These are phyloP conservation scores for Gaeumannomyces tritici DNA, from an alignment of 2,329 filamentous ascomycete species.

Conservation along the genomic window DNA sequence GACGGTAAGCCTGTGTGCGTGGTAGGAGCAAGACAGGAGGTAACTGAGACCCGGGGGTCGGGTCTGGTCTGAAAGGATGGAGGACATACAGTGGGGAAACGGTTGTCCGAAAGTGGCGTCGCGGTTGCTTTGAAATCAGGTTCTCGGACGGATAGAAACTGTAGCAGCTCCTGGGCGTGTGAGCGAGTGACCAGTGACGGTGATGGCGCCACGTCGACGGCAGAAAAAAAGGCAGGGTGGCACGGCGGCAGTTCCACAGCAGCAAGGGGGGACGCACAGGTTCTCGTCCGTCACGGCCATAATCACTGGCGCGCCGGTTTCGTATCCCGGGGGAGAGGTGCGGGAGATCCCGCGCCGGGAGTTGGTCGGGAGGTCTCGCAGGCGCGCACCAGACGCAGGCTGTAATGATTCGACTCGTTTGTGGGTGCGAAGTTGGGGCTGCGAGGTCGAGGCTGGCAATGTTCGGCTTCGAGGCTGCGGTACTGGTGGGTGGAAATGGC, in stretches of 20 bases:
- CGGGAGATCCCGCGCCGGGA: not conserved
- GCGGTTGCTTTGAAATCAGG: conserved; percentile 49
- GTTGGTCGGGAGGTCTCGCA: not conserved
- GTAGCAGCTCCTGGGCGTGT: conserved; percentile 8
- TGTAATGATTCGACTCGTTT: not conserved
- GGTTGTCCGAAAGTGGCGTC: conserved; percentile 58
- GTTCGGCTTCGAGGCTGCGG: not conserved
- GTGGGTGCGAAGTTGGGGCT: too few species aligned
- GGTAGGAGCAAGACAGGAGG: not conserved
- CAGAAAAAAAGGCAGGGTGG: not conserved
- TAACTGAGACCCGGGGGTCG: not conserved
- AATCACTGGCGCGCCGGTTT: conserved; percentile 3
- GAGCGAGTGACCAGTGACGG: not conserved
- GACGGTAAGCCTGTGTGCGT: not conserved
- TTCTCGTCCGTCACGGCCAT: conserved; percentile 49
- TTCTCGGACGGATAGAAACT: conserved; percentile 58
- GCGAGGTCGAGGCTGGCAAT: not conserved
- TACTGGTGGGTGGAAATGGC: not conserved
- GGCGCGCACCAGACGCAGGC: not conserved
- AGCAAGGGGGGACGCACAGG: conserved; percentile 28
- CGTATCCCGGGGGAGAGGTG: not conserved
- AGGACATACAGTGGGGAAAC: conserved; percentile 54
- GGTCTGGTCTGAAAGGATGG: not conserved
- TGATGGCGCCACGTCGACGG: conserved; percentile 6
- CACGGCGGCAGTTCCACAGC: not conserved